Evolutionary conservation across 495 filamentous ascomycete genomes (phyloP).

Genomic region (Hyaloscypha variabilis): DNA sequence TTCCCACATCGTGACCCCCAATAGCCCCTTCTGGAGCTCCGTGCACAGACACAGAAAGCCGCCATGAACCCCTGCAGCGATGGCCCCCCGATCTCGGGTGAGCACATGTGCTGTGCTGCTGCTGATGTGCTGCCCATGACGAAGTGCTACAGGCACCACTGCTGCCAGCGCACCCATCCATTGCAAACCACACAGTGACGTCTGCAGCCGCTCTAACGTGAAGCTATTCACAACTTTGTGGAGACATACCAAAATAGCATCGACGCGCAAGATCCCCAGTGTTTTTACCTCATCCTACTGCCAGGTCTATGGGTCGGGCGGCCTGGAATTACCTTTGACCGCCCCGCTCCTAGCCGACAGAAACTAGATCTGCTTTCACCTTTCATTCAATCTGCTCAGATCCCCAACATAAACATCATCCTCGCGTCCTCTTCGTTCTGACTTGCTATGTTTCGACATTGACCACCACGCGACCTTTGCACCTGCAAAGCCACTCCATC

Average conservation of each 20-base stretch:
- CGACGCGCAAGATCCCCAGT: conserved; percentile 4
- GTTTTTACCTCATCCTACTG: neutral
- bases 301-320: neutral
- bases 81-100: conserved; percentile 5
- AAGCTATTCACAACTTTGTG: conserved; percentile 2
- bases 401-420: neutral
- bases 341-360: conserved; percentile 6
- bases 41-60: neutral
- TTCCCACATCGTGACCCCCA: neutral
- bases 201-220: neutral
- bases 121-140: neutral
- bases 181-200: neutral
- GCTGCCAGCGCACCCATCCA: neutral
- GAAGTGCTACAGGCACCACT: neutral
- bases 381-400: neutral
- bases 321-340: neutral
- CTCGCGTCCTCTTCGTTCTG: neutral
- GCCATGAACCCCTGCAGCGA: neutral
- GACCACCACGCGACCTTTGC: neutral
- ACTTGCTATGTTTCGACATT: conserved; percentile 2
- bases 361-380: neutral
- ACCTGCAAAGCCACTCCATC: neutral
- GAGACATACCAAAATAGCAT: neutral
- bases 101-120: neutral
- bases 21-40: neutral